A percentile compares a stretch with the other conserved stretches of the same genome.
Conservation (phyloP, 2,329 filamentous ascomycete species). For the Cytospora mali region DNA sequence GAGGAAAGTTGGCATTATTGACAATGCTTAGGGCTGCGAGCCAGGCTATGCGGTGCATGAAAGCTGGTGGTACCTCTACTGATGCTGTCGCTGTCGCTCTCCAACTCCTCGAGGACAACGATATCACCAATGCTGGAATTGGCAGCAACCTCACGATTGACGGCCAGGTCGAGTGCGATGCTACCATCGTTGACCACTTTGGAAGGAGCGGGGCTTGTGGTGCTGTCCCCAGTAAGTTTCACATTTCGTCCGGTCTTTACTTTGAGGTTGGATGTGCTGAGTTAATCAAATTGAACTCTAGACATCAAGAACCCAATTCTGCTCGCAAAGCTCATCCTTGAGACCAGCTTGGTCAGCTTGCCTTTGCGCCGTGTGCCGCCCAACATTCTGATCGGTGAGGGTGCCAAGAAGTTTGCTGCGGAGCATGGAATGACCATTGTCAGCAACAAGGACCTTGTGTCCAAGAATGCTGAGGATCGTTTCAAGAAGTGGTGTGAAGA, state of each 20-base stretch:
- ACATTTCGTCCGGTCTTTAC: not conserved
- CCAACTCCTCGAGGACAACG: constrained; percentile 84
- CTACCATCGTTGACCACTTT: constrained; percentile 86
- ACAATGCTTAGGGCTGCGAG: constrained; percentile 69
- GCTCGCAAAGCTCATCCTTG: constrained; percentile 80
- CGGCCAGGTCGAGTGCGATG: constrained; percentile 91
- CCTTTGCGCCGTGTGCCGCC: constrained; percentile 87
- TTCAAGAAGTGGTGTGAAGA: constrained; percentile 80
- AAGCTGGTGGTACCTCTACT: constrained; percentile 75
- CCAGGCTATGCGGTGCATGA: constrained; percentile 79
- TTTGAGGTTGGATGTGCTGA: not conserved
- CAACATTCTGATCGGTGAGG: constrained; percentile 84
- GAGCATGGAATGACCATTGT: constrained; percentile 75
- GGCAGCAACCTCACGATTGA: constrained; percentile 93
- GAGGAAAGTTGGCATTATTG: not conserved
- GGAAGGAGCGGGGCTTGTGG: constrained; percentile 93
- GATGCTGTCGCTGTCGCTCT: constrained; percentile 91
- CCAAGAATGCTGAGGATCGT: constrained; percentile 74
- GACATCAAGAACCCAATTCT: constrained; percentile 93
- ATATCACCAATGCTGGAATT: constrained; percentile 95
- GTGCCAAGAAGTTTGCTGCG: constrained; percentile 83
- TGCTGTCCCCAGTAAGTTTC: constrained; percentile 77
- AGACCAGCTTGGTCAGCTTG: constrained; percentile 74
- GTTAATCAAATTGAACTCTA: constrained; percentile 40
- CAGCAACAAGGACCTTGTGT: constrained; percentile 78